Percentiles rank a stretch among this genome's conserved stretches.
Evolutionary conservation across 345 rosid species (phyloP).

Genomic region (Brassica incana): DNA sequence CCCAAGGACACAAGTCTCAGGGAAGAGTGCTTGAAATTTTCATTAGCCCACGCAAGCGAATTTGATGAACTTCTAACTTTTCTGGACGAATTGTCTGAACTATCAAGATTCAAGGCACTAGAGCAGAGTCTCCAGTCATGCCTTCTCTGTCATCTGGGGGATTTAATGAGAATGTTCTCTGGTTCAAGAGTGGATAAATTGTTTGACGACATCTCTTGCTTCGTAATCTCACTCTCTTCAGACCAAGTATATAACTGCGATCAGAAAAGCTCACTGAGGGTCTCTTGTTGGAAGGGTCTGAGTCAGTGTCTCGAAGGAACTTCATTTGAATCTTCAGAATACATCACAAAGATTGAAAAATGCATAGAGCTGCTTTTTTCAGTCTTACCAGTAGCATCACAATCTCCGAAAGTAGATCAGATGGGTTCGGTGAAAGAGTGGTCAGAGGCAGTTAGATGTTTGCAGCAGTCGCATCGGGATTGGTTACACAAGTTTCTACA

Average conservation of each 20-base stretch:
- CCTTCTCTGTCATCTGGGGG: constrained; percentile 61
- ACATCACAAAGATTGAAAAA: constrained; percentile 52
- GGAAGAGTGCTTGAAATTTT: constrained; percentile 67
- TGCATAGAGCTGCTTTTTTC: constrained; percentile 72
- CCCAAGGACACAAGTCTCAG: constrained; percentile 50
- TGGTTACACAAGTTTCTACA: constrained; percentile 79
- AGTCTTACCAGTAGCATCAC: constrained; percentile 52
- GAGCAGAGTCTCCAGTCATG: constrained; percentile 65
- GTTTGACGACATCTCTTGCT: constrained; percentile 59
- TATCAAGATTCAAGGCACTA: constrained; percentile 73
- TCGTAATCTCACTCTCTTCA: constrained; percentile 50
- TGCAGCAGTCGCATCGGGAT: constrained; percentile 57
- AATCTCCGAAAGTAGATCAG: constrained; percentile 41
- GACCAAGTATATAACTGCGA: constrained; percentile 45
- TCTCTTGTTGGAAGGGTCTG: constrained; percentile 86
- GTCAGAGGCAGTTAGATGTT: constrained; percentile 66
- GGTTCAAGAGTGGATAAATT: constrained; percentile 75
- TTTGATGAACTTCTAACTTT: constrained; percentile 62
- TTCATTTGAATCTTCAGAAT: constrained; percentile 56
- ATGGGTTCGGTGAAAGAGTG: constrained; percentile 52
- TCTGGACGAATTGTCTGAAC: constrained; percentile 76
- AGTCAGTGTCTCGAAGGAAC: constrained; percentile 65
- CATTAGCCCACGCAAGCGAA: constrained; percentile 68
- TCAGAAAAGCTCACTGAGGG: constrained; percentile 53
- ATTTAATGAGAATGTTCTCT: constrained; percentile 67